Evolutionary conservation across 306 rosid genomes (phyloP), one percentile per base, ranked within the genome.

Genomic region (Pyrus betulifolia): DNA sequence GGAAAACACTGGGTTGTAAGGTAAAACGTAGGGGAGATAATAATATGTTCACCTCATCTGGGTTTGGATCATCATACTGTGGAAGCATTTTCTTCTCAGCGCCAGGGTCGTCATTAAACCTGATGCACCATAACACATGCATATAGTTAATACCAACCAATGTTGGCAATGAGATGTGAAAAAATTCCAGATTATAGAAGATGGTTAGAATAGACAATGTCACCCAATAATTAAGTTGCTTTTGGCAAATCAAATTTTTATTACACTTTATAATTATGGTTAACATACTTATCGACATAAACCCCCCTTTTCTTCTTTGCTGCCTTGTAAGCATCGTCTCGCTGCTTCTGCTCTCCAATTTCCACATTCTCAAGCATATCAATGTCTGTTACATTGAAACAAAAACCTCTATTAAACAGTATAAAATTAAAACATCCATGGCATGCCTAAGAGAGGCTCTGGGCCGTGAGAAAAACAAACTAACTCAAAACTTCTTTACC

Each of bases 301-400:
- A 78, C 70, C 66, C 97, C 99, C 5, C 83, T 74, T 89, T 92
- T 95, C 87, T 90, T 92, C 87, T 91, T 91, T 67, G 97, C 88
- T 74, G 97, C 97, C 83, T 88, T 90, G 80, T 95, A 92, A 74
- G 99, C 97, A 1, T 89, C 92, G 71, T 92, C 87, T 64, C 97
- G 85, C 49, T 46, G 86, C 85, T 89, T 92, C 82, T 95, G 99
- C 78, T 95, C 99, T 70, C 97, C 99, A 71, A 95, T 78, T 85
- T 95, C 97, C 78, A 95, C 84, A 67, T 95, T 92, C 87, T 92
- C 99, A 83, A 95, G 99, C 96, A 92, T 86, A 80, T 92, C 99
- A 71, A 83, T 31, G 4, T 95, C 97, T 95, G 93, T 82, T 78
- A 76, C 46, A 79, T 79, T 74, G 83, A 83, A 85, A 77, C 66